Conservation (phyloP, 768 basidiomycete genomes). For the Suillus lakei region DNA sequence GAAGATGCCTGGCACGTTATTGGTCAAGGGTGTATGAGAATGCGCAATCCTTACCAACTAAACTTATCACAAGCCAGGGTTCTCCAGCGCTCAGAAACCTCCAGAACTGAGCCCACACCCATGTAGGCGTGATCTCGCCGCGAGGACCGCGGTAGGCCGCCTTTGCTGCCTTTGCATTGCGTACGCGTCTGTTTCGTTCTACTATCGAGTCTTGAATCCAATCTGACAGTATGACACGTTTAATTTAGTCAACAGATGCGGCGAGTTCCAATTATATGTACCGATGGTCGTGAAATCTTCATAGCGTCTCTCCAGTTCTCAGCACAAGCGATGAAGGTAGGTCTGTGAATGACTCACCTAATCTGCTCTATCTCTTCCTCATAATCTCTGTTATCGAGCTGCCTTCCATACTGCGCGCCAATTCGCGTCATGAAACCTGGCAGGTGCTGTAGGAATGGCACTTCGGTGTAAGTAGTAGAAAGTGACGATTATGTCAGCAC, state of each 20-base stretch:
- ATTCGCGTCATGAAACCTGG: constrained; percentile 24
- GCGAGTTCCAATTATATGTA: constrained; percentile 39
- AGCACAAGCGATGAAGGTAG: constrained; percentile 14
- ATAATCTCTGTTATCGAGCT: constrained; percentile 43
- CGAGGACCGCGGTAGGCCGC: constrained; percentile 52
- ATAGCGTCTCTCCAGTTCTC: constrained; percentile 66
- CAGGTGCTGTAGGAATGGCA: background rate
- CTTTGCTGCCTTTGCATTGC: constrained; percentile 49
- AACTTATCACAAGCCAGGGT: constrained; percentile 89
- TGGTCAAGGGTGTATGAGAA: background rate
- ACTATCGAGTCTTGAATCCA: constrained; percentile 97
- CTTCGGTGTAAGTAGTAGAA: background rate
- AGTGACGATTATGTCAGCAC: constrained; percentile 1
- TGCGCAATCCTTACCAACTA: constrained; percentile 72
- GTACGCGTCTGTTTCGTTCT: constrained; percentile 80
- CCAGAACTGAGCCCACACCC: constrained; percentile 66
- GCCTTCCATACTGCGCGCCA: constrained; percentile 29
- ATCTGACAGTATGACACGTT: constrained; percentile 52
- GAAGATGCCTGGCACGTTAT: constrained; percentile 62
- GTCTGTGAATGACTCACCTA: constrained; percentile 44
- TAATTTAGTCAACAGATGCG: constrained; percentile 16
- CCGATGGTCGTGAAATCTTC: constrained; percentile 97
- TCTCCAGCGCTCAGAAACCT: constrained; percentile 73
- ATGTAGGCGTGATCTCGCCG: constrained; percentile 55
- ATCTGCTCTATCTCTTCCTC: constrained; percentile 73